Evolutionary conservation across 2,329 filamentous ascomycete genomes (phyloP).

Genomic region (Alternaria incomplexa): DNA sequence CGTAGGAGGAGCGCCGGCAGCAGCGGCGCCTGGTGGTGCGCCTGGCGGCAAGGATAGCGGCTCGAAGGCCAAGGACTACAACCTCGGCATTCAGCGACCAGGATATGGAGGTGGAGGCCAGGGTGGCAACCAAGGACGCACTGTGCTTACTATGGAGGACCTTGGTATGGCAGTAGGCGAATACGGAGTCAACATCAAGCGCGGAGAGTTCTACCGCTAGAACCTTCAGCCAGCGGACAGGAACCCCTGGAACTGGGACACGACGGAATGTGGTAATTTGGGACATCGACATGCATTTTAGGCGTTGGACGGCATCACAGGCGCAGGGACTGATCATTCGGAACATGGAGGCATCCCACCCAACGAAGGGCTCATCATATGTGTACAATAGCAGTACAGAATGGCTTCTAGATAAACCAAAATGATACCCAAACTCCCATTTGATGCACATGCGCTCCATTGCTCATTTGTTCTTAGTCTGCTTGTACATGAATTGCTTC

Average conservation of each 20-base stretch:
- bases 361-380: conserved; percentile 26
- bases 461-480: conserved; percentile 71
- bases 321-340: conserved; percentile 21
- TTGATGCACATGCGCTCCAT: conserved; percentile 26
- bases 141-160: conserved; percentile 98
- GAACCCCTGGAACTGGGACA: not conserved
- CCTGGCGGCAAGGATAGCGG: conserved; percentile 55
- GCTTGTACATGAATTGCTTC: conserved; percentile 71
- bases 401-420: conserved; percentile 30
- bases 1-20: conserved; percentile 67
- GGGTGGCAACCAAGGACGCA: conserved; percentile 86
- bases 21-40: conserved; percentile 61
- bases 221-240: not conserved
- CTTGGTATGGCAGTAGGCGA: conserved; percentile 97
- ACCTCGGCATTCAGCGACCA: conserved; percentile 56
- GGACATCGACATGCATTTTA: conserved; percentile 23
- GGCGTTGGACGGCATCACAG: conserved; percentile 36
- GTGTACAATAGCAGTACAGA: conserved; percentile 46
- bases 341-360: conserved; percentile 17
- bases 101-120: conserved; percentile 80
- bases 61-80: conserved; percentile 54
- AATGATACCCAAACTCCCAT: conserved; percentile 48
- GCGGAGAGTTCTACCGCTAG: conserved; percentile 95
- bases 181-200: conserved; percentile 97
- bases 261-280: not conserved